phyloP scores from a whole-genome alignment of 805 yeast genomes.

The Candida gorgasii region DNA sequence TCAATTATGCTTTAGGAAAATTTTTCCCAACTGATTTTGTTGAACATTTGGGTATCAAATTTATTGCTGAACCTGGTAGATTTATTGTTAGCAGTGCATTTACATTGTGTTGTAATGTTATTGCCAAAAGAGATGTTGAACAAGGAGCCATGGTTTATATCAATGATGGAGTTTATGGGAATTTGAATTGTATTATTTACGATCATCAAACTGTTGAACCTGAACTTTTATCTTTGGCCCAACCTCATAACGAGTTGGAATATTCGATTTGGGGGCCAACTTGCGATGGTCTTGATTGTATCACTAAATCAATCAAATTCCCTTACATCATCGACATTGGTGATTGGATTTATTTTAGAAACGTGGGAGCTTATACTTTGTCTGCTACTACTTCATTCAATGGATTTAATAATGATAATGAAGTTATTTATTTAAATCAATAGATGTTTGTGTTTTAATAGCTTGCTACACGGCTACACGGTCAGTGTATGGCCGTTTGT shows the following conservation, averaged over 20 bases:
- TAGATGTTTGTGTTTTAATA: slow-evolving; percentile 1
- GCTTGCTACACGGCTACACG: too few species aligned
- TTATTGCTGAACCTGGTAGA: slow-evolving; percentile 95
- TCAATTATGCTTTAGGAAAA: slow-evolving; percentile 54
- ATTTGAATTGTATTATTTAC: slow-evolving; percentile 87
- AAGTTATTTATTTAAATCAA: slow-evolving; percentile 37
- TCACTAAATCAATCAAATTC: slow-evolving; percentile 53
- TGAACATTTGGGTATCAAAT: slow-evolving; percentile 28
- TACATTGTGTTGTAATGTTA: slow-evolving; percentile 79
- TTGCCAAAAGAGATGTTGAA: slow-evolving; percentile 65
- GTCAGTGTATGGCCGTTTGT: too few species aligned
- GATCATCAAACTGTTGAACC: slow-evolving; percentile 87
- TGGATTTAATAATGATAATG: slow-evolving; percentile 70
- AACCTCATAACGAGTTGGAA: slow-evolving; percentile 28
- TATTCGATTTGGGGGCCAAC: slow-evolving; percentile 98
- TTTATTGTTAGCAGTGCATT: slow-evolving; percentile 83
- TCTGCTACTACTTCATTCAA: slow-evolving; percentile 93
- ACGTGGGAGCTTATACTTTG: slow-evolving; percentile 88
- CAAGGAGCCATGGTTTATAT: slow-evolving; percentile 72
- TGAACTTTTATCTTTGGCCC: slow-evolving; percentile 46
- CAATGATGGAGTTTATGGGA: slow-evolving; percentile 95
- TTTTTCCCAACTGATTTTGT: slow-evolving; percentile 53
- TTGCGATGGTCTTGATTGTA: slow-evolving; percentile 93
- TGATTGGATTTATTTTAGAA: slow-evolving; percentile 87
- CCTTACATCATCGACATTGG: slow-evolving; percentile 70